Evolutionary conservation across 495 filamentous ascomycete genomes (phyloP).

Genomic region (Talaromyces nanjingensis): DNA sequence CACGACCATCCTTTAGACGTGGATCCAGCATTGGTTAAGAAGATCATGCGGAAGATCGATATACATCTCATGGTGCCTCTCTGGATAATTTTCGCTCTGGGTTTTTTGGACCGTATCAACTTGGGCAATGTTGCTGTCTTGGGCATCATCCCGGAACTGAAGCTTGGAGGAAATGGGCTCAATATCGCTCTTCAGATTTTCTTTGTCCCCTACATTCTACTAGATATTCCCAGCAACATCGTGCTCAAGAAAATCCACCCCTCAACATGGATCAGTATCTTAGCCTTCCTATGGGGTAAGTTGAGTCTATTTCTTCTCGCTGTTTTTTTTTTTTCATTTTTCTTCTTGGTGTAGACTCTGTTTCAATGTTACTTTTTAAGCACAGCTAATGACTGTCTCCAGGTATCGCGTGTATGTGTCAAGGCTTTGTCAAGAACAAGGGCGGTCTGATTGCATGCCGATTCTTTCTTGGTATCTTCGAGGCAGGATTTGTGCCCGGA

Average conservation of each 20-base stretch:
- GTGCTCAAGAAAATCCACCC: slow-evolving; percentile 57
- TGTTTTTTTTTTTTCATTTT: slow-evolving; percentile 25
- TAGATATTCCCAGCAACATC: slow-evolving; percentile 57
- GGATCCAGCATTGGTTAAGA: not conserved
- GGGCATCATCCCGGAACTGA: slow-evolving; percentile 39
- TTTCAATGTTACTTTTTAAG: not conserved
- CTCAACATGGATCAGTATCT: slow-evolving; percentile 40
- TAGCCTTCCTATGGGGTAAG: slow-evolving; percentile 45
- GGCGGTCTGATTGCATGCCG: slow-evolving; percentile 41
- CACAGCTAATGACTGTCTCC: not conserved
- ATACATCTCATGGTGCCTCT: slow-evolving; percentile 15
- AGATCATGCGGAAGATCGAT: slow-evolving; percentile 12
- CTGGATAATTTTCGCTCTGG: slow-evolving; percentile 15
- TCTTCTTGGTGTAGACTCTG: slow-evolving; percentile 14
- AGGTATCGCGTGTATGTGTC: slow-evolving; percentile 32
- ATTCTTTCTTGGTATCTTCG: slow-evolving; percentile 46
- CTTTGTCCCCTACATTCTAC: slow-evolving; percentile 56
- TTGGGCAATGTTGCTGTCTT: slow-evolving; percentile 49
- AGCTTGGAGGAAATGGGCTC: slow-evolving; percentile 23
- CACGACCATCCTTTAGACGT: not conserved
- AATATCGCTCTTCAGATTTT: slow-evolving; percentile 53
- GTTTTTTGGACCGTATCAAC: slow-evolving; percentile 35
- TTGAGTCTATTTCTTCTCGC: not conserved
- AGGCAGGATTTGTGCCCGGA: slow-evolving; percentile 46
- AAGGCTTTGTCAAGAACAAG: slow-evolving; percentile 35